Conservation (phyloP, 139 green algal species). For the Tetradesmus obliquus region DNA sequence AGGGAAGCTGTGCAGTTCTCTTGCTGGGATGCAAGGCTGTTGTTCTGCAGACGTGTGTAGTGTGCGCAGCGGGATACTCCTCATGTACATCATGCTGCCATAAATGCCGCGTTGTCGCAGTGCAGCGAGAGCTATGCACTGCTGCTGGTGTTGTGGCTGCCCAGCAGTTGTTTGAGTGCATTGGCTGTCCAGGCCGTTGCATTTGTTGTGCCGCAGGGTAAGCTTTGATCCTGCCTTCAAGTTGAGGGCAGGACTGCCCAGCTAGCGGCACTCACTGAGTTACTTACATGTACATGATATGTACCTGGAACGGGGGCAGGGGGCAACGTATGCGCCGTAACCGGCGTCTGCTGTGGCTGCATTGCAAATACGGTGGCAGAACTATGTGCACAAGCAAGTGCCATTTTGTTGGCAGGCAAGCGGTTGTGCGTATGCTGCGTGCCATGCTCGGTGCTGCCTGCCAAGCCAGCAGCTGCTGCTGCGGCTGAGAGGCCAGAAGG, state of each 20-base stretch:
- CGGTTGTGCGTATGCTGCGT: background rate
- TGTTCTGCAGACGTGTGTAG: background rate
- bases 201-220: background rate
- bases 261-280: too few relatives aligned
- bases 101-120: background rate
- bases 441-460: background rate
- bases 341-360: background rate
- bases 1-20: background rate
- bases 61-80: background rate
- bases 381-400: background rate
- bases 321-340: background rate
- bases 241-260: too few relatives aligned
- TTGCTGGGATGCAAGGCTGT: background rate
- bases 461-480: background rate
- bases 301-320: too few relatives aligned
- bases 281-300: too few relatives aligned
- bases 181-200: background rate
- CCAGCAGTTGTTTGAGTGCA: background rate
- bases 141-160: background rate
- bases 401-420: background rate
- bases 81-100: background rate
- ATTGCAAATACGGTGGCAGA: background rate
- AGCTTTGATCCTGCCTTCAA: too few relatives aligned
- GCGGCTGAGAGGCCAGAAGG: background rate
- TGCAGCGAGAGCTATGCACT: background rate